A percentile compares a stretch with the other conserved stretches of the same genome.
Evolutionary conservation across 208 protist genomes (phyloP).

Genomic region (Acanthamoeba lenticulata): DNA sequence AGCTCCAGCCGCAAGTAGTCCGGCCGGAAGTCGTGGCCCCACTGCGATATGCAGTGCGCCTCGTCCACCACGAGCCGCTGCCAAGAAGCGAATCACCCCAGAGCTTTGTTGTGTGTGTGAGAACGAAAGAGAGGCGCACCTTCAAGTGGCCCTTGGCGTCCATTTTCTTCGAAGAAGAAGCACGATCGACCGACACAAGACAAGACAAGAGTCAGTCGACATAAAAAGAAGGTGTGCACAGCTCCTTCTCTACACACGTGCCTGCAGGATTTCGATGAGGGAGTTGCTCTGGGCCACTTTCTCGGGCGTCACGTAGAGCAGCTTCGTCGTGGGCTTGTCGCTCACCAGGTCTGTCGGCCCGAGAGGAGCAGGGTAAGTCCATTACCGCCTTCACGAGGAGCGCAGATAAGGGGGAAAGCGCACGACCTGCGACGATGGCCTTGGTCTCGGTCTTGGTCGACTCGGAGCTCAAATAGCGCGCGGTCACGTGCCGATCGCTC

Average conservation of each 20-base stretch:
- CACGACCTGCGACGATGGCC: not conserved
- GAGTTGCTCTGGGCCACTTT: conserved; percentile 75
- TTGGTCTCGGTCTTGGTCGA: not conserved
- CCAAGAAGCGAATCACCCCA: no score
- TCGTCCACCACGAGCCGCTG: conserved; percentile 91
- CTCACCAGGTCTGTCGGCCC: conserved; percentile 27
- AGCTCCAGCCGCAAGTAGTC: conserved; percentile 82
- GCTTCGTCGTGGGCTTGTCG: conserved; percentile 64
- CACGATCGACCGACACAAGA: no score
- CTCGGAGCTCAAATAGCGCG: not conserved
- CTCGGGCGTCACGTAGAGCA: conserved; percentile 90
- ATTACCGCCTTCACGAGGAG: not conserved
- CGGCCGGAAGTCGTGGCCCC: conserved; percentile 92
- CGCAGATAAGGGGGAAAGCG: not conserved
- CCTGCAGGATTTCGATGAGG: conserved; percentile 71
- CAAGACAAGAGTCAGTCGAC: no score
- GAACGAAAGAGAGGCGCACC: not conserved
- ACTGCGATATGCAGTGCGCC: conserved; percentile 91
- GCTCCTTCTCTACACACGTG: no score
- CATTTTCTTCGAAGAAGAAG: conserved; percentile 22
- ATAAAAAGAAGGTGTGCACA: no score
- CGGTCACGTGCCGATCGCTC: not conserved
- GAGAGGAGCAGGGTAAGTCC: no score
- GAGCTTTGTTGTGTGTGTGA: not conserved
- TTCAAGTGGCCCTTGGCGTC: conserved; percentile 50